Percentiles rank a stretch among this genome's conserved stretches.
Evolutionary conservation across 306 rosid genomes (phyloP).

Genomic region (Albizia julibrissin): DNA sequence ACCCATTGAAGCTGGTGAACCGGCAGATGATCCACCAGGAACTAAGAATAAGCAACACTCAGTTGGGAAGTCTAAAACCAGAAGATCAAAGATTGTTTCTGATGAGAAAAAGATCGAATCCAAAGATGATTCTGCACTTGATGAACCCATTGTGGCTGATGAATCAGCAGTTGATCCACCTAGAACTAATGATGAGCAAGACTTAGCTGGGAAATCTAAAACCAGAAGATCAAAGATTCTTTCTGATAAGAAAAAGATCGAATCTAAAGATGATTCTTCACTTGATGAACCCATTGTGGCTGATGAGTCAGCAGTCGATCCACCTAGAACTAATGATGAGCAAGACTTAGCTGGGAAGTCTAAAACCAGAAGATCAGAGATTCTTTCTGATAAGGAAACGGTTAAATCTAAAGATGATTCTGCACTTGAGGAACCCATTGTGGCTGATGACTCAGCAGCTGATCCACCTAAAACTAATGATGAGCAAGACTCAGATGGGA

Average conservation of each 20-base stretch:
- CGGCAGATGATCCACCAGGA: slow-evolving; percentile 17
- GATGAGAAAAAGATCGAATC: background rate
- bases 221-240: background rate
- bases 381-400: background rate
- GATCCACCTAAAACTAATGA: background rate
- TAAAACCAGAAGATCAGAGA: background rate
- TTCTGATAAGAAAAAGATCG: background rate
- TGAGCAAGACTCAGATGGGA: background rate
- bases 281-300: background rate
- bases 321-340: background rate
- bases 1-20: background rate
- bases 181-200: background rate
- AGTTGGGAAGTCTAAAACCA: slow-evolving; percentile 19
- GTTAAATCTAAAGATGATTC: background rate
- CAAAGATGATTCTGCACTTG: background rate
- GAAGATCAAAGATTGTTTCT: background rate
- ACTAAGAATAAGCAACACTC: slow-evolving; percentile 1
- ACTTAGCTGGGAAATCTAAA: background rate
- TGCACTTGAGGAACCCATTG: background rate
- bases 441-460: background rate
- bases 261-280: background rate
- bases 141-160: background rate
- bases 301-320: background rate
- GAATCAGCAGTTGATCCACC: background rate
- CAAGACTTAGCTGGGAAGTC: background rate